Evolutionary conservation across 228 moss, liverwort and hornwort genomes (phyloP).

Genomic region (Sphagnum magellanicum): DNA sequence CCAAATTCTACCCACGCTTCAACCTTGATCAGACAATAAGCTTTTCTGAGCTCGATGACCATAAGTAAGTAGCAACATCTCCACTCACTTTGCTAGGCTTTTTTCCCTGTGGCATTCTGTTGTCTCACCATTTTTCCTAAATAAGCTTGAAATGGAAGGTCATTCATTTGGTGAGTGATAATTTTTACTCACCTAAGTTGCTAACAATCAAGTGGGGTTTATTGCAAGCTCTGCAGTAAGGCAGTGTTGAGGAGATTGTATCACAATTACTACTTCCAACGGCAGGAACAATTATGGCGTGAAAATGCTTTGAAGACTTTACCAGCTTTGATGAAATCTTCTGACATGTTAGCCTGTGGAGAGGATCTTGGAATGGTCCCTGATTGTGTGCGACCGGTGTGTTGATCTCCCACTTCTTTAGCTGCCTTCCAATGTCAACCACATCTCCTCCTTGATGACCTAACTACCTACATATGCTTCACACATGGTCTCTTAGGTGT

Average conservation of each 20-base stretch:
- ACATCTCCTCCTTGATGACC: not conserved
- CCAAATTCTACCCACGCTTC: slow-evolving; percentile 75
- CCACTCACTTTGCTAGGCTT: too few relatives aligned
- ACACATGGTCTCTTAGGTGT: too few relatives aligned
- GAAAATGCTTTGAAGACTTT: slow-evolving; percentile 79
- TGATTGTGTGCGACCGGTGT: slow-evolving; percentile 77
- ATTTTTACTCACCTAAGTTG: too few relatives aligned
- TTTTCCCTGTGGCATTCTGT: too few relatives aligned
- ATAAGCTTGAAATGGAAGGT: too few relatives aligned
- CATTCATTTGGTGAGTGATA: too few relatives aligned
- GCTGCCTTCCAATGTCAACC: not conserved
- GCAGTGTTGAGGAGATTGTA: slow-evolving; percentile 46
- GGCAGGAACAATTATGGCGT: slow-evolving; percentile 78
- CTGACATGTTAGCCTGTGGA: slow-evolving; percentile 88
- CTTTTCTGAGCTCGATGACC: slow-evolving; percentile 66
- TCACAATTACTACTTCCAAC: slow-evolving; percentile 69
- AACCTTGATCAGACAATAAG: slow-evolving; percentile 53
- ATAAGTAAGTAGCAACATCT: slow-evolving; percentile 21
- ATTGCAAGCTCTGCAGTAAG: slow-evolving; percentile 41
- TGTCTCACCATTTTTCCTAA: too few relatives aligned
- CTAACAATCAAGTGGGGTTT: too few relatives aligned
- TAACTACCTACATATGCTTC: too few relatives aligned
- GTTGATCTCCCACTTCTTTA: not conserved
- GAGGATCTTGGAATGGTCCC: slow-evolving; percentile 98
- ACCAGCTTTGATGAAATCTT: slow-evolving; percentile 75